Percentiles rank a stretch among this genome's conserved stretches.
Evolutionary conservation across 805 yeast species (phyloP).

Genomic region (Lipomyces yamadae): DNA sequence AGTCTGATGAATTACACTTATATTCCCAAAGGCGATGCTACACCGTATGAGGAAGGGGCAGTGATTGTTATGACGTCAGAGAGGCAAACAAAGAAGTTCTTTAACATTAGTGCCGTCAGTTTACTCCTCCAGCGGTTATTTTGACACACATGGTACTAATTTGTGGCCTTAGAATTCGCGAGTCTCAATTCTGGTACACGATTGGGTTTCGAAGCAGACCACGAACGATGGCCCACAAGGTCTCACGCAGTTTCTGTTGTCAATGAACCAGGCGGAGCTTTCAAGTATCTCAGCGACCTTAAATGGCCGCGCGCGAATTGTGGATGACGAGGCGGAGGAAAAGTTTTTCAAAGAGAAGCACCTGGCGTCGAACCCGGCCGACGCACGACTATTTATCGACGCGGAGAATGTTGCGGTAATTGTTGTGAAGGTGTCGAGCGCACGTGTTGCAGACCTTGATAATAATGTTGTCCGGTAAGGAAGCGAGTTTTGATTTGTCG

Average conservation of each 20-base stretch:
- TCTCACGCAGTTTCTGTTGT: conserved; percentile 66
- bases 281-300: conserved; percentile 83
- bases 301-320: conserved; percentile 68
- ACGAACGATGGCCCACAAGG: conserved; percentile 39
- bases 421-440: conserved; percentile 65
- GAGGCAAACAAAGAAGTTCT: conserved; percentile 71
- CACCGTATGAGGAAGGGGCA: conserved; percentile 50
- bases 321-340: conserved; percentile 56
- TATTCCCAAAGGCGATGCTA: conserved; percentile 47
- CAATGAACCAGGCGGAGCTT: conserved; percentile 77
- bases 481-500: not conserved
- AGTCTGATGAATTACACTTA: conserved; percentile 90
- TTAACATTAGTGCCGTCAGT: conserved; percentile 56
- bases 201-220: conserved; percentile 70
- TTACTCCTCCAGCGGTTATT: not conserved
- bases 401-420: conserved; percentile 69
- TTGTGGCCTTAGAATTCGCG: conserved; percentile 58
- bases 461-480: conserved; percentile 52
- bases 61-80: conserved; percentile 75
- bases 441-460: conserved; percentile 79
- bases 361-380: conserved; percentile 63
- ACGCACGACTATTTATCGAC: conserved; percentile 67
- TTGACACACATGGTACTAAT: not conserved
- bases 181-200: conserved; percentile 85
- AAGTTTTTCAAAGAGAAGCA: conserved; percentile 65